Evolutionary conservation across 345 rosid species (phyloP).

Genomic region (Eucalyptus guilfoylei): DNA sequence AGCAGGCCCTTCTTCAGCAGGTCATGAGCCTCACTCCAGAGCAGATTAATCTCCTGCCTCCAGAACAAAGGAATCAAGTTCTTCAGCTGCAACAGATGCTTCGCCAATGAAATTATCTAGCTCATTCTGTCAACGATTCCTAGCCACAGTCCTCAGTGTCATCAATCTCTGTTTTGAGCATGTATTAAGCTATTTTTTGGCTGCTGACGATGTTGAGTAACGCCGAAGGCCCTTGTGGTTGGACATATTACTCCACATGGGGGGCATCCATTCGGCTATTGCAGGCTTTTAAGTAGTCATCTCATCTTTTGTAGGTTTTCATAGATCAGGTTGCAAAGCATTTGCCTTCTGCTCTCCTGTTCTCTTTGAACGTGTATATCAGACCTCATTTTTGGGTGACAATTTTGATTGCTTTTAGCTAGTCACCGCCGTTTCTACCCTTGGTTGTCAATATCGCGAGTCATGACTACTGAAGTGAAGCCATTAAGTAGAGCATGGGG

Average conservation of each 20-base stretch:
- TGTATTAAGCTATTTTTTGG: neutral
- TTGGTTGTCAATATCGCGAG: neutral
- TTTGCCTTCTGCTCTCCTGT: neutral
- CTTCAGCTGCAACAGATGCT: slow-evolving; percentile 93
- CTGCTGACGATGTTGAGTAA: neutral
- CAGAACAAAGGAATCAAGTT: slow-evolving; percentile 88
- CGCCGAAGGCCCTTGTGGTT: neutral
- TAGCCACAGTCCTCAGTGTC: neutral
- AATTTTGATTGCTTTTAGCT: neutral
- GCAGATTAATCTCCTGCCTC: slow-evolving; percentile 77
- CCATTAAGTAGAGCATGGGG: neutral
- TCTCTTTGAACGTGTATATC: neutral
- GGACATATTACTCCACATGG: neutral
- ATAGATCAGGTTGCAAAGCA: neutral
- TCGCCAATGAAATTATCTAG: slow-evolving; percentile 38
- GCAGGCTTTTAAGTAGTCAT: neutral
- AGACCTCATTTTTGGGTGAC: neutral
- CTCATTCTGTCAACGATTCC: neutral
- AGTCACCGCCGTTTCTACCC: neutral
- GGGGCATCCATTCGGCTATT: neutral
- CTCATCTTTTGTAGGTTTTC: neutral
- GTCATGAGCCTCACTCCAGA: slow-evolving; percentile 98
- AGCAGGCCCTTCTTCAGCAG: slow-evolving; percentile 93
- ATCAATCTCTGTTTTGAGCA: neutral
- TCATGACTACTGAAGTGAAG: neutral